Evolutionary conservation across 257 asterid species (phyloP).

Genomic region (Verbascum thapsus): DNA sequence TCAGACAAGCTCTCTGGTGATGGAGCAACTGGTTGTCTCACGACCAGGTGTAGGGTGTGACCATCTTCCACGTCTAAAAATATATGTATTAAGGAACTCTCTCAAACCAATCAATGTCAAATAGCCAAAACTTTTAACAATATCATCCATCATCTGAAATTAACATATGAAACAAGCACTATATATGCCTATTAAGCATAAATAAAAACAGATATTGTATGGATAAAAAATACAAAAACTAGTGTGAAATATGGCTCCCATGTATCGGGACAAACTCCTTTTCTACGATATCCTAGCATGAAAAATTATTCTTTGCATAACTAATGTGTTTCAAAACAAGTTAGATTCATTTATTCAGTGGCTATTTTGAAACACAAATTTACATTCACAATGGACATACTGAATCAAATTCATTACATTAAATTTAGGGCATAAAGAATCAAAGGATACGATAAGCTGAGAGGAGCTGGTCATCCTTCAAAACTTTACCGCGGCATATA

Average conservation of each 20-base stretch:
- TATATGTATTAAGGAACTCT: slow-evolving; percentile 57
- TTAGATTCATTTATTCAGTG: no score
- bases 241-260: background rate
- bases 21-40: slow-evolving; percentile 73
- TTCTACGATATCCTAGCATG: background rate
- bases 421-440: slow-evolving; percentile 13
- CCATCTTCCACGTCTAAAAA: slow-evolving; percentile 95
- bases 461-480: slow-evolving; percentile 94
- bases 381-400: no score
- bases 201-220: slow-evolving; percentile 23
- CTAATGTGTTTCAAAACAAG: no score
- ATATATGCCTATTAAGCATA: background rate
- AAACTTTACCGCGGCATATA: slow-evolving; percentile 96
- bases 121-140: slow-evolving; percentile 5
- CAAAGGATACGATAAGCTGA: slow-evolving; percentile 98
- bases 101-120: slow-evolving; percentile 20
- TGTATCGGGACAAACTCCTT: background rate
- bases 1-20: slow-evolving; percentile 47
- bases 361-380: no score
- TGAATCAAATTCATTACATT: no score
- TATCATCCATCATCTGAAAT: no score
- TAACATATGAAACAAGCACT: no score
- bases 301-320: no score
- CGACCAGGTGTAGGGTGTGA: slow-evolving; percentile 92
- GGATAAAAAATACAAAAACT: no score